Evolutionary conservation across 495 filamentous ascomycete genomes (phyloP), one percentile per base, ranked within the genome.

Genomic region (Aspergillus avenaceus): DNA sequence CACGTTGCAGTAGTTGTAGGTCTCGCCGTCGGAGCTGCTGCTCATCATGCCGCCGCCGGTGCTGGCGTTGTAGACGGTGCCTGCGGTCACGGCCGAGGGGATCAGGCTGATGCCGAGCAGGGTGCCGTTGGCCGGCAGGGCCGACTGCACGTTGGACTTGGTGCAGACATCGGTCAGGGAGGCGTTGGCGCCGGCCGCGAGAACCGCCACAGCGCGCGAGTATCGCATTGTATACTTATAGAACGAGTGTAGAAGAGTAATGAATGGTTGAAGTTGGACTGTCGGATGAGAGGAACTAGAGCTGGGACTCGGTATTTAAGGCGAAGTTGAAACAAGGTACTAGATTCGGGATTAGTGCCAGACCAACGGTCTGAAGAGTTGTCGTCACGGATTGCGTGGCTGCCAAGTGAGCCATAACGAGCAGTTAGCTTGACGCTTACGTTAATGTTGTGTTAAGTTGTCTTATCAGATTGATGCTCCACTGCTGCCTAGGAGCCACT

Each of bases 1-100:
- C 34, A 70, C 65, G 41, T 68, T 70, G 55, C 67, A 70, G 58
- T 68, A 70, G 42, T 53, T 54, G 58, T 58, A 61, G 16, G 64
- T 63, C 29, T 32, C n/a, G n/a, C n/a, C n/a, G n/a, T n/a, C n/a
- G n/a, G n/a, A n/a, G n/a, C n/a, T 41, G 21, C 52, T 52, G 50
- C 49, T 49, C 24, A 24, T 23, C 49, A 57, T 56, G 22, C 57
- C 54, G 49, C 42, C 21, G 26, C 53, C 11, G 59, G 55, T n/a
- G n/a, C n/a, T n/a, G n/a, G n/a, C n/a, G 48, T 64, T 64, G 45
- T 66, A 62, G n/a, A 62, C 50, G 5, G 52, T 24, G 22, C 43
- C 54, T 1, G 63, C 63, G 12, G 65, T 65, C 7, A 65, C 59
- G 19, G 61, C 45, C 2, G 64, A 66, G 2, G 66, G 62, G 16